Conservation (phyloP, 768 basidiomycete species). For the Russula compacta region DNA sequence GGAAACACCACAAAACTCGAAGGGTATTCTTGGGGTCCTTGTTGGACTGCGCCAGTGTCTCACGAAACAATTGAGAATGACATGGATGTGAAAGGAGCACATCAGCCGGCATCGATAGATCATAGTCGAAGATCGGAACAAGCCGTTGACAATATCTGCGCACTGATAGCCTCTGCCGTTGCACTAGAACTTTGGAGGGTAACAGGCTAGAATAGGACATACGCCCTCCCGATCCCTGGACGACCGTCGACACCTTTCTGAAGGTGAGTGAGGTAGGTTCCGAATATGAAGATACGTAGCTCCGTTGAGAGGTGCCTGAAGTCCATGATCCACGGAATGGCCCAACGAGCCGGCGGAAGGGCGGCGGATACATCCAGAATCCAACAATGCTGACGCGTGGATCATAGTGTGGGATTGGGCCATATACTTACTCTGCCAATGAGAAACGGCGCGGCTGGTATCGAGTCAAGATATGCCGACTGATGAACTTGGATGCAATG, state of each 20-base stretch:
- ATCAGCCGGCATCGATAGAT: background rate
- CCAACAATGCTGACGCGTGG: background rate
- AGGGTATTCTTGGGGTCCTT: background rate
- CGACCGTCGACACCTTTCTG: background rate
- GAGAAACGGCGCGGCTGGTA: background rate
- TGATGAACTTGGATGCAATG: background rate
- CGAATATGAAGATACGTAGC: background rate
- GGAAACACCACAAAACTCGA: background rate
- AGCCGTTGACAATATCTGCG: background rate
- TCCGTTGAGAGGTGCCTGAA: background rate
- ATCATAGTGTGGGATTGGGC: background rate
- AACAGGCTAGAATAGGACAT: background rate
- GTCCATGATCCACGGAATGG: slow-evolving; percentile 13
- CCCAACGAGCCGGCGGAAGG: background rate
- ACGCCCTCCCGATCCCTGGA: background rate
- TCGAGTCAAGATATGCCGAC: background rate
- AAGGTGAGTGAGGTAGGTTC: background rate
- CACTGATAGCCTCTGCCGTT: background rate
- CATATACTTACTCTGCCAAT: background rate
- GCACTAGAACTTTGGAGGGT: background rate
- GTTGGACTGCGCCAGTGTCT: background rate
- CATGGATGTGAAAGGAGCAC: background rate
- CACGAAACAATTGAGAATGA: slow-evolving; percentile 1
- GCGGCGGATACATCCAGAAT: background rate
- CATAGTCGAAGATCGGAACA: background rate